Percentiles rank a stretch among this genome's conserved stretches.
These are phyloP conservation scores for Colletotrichum liriopes DNA, from an alignment of 2,329 filamentous ascomycete genomes.

Conservation along the genomic window DNA sequence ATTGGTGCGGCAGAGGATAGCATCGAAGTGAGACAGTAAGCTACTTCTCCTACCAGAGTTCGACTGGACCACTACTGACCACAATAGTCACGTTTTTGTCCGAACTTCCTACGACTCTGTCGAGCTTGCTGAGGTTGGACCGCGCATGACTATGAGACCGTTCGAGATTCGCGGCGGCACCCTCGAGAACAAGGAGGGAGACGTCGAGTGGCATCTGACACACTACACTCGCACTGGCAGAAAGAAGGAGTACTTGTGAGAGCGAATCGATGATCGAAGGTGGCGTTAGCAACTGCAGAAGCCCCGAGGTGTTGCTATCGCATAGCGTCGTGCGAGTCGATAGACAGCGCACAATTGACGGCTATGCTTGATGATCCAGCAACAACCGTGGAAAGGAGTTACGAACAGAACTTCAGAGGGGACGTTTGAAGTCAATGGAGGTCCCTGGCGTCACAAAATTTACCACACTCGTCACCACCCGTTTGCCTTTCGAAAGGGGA, in stretches of 20 bases:
- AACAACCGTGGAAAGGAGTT: not conserved
- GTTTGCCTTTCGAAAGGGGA: not conserved
- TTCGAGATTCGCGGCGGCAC: conserved; percentile 96
- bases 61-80: conserved; percentile 23
- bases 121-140: conserved; percentile 85
- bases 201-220: conserved; percentile 96
- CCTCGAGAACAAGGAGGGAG: conserved; percentile 93
- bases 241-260: conserved; percentile 95
- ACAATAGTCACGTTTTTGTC: conserved; percentile 80
- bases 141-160: conserved; percentile 83
- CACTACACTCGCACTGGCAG: conserved; percentile 94
- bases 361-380: not conserved
- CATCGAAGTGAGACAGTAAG: conserved; percentile 82
- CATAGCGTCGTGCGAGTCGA: not conserved
- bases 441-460: not conserved
- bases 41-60: not conserved
- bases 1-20: conserved; percentile 74
- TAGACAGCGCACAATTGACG: not conserved
- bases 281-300: not conserved
- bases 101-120: conserved; percentile 91
- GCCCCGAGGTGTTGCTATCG: not conserved
- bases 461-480: not conserved
- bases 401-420: too few species aligned
- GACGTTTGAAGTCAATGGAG: not conserved
- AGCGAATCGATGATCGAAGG: not conserved